Base-by-base conservation (phyloP, 495 filamentous ascomycete species). In the Aspergillus cavernicola region DNA sequence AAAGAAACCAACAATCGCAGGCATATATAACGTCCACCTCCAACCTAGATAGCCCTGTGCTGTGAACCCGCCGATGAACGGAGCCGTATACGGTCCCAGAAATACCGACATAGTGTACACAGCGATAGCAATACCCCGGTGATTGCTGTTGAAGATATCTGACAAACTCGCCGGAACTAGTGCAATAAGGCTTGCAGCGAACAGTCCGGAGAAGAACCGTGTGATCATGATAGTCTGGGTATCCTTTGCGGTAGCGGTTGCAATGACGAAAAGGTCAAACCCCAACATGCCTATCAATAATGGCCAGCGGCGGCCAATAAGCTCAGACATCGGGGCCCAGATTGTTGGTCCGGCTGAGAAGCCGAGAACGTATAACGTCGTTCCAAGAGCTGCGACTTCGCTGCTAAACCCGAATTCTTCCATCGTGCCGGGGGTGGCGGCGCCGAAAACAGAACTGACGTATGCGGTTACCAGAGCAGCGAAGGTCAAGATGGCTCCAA, bases 251-350 rank as follows among this genome's bases (percentile, higher is more conserved):
- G 77, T 67, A 5, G 77, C 80, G 22, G 73, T 70, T 8, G 74
- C 73, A 37, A 83, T 67, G 9, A 66, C 66, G 52, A 84, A 83
- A 44, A 83, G 65, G 5, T 66, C 67, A 40, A 80, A 81, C 26
- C 72, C 58, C 18, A 77, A 52, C 52, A 76, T 67, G 33, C 79
- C 79, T 5, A 74, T 44, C 37, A 78, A 67, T 9, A 85, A 56
- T 2, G 80, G 81, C 51, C 55, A 54, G 31, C 72, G 75, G 22
- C 76, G 60, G 4, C 90, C 90, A 55, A 81, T 81, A 38, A 95
- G 70, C 64, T 96, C 91, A 10, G 85, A 89, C 4, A 87, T 66
- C 0, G 91, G 91, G 0, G 75, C 80, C 72, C 75, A 85, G 8
- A 84, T 49, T 0, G 77, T 63, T 11, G 82, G 79, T 15, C 81